phyloP scores from a whole-genome alignment of 495 filamentous ascomycete genomes.

The Xylaria scruposa region DNA sequence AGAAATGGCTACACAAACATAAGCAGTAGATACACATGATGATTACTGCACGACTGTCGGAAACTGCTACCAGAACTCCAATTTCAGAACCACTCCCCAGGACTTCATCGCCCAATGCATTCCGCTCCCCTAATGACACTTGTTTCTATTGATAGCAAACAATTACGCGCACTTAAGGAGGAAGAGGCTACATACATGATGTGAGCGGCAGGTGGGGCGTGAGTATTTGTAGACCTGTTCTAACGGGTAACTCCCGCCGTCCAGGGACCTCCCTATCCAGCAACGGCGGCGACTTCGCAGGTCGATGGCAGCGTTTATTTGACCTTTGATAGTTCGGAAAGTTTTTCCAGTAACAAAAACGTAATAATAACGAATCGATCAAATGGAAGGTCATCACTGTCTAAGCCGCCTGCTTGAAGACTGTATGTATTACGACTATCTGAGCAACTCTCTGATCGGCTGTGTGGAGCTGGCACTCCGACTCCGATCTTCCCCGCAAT shows the following conservation, averaged over 20 bases:
- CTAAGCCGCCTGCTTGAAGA: not conserved
- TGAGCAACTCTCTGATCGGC: not conserved
- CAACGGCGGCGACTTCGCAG: not conserved
- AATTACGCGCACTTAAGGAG: not conserved
- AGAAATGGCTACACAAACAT: not conserved
- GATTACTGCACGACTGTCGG: not conserved
- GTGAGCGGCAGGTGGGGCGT: not conserved
- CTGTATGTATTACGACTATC: not conserved
- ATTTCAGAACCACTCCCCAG: not conserved
- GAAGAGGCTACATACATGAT: not conserved
- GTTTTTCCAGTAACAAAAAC: not conserved
- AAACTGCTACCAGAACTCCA: not conserved
- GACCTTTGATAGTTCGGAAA: not conserved
- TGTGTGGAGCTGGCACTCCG: constrained; percentile 3
- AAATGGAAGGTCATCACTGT: not conserved
- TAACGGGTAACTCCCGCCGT: not conserved
- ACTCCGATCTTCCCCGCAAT: constrained; percentile 18
- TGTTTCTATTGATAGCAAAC: not conserved
- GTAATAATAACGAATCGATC: not conserved
- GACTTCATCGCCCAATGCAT: not conserved
- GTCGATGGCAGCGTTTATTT: not conserved
- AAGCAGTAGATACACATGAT: not conserved
- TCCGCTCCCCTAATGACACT: not conserved
- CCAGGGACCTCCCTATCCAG: not conserved
- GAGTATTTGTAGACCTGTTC: not conserved